A percentile compares a stretch with the other conserved stretches of the same genome.
Conservation (phyloP, 2,329 filamentous ascomycete species). For the Sporothrix phasma region DNA sequence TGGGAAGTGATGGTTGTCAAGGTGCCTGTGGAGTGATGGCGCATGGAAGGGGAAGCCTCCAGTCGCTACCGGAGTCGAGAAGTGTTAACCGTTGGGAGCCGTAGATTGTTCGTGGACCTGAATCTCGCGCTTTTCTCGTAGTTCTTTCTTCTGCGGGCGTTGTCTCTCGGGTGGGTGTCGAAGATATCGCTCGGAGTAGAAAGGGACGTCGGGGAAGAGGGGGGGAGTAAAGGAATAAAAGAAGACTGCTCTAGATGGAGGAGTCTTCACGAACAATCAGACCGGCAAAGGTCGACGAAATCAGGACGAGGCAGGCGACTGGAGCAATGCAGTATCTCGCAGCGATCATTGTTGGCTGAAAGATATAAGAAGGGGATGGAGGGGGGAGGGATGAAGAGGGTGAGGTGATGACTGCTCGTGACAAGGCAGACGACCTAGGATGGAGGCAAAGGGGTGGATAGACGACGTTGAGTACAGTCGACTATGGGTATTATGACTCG, state of each 20-base stretch:
- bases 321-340: constrained; percentile 40
- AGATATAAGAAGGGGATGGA: constrained; percentile 16
- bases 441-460: background rate
- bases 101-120: constrained; percentile 18
- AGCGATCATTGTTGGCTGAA: constrained; percentile 47
- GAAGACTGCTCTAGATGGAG: constrained; percentile 31
- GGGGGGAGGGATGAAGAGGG: background rate
- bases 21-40: constrained; percentile 19
- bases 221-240: constrained; percentile 24
- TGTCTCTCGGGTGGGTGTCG: background rate
- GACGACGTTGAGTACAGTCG: background rate
- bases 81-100: constrained; percentile 16
- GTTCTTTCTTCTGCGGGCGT: constrained; percentile 10
- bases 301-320: constrained; percentile 55
- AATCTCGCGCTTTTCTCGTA: constrained; percentile 17
- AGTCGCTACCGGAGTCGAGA: constrained; percentile 20
- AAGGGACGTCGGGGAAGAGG: constrained; percentile 7
- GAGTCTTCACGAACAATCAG: constrained; percentile 43
- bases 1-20: background rate
- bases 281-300: constrained; percentile 36
- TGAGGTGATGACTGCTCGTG: background rate
- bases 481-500: constrained; percentile 11
- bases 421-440: background rate
- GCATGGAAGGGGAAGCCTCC: constrained; percentile 12
- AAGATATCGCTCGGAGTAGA: constrained; percentile 23